Base-by-base conservation (phyloP, 208 protist genomes). In the Trypanosoma boissoni region DNA sequence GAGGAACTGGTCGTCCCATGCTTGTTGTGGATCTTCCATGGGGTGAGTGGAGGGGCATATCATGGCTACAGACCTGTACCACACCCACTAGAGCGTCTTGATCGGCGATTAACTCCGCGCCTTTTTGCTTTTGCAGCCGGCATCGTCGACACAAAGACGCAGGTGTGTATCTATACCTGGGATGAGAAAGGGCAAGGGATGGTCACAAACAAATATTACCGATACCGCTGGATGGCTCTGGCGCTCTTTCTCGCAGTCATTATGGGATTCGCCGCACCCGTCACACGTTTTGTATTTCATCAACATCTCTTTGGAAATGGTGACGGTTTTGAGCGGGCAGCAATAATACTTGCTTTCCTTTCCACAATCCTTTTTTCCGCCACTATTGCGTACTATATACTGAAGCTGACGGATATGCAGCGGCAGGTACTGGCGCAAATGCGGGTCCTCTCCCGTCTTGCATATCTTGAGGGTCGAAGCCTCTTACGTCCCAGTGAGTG, bases 381-480 rank as follows among this genome's bases (percentile, higher is more conserved):
- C 9, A 69, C 72, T 8, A 52, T 85, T 2, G 70, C 64, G 16
- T 93, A 76, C 51, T 78, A 78, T 39, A 58, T 86, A 21, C 34
- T 90, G 28, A 90, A 88, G 54, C 63, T 89, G n/a, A 83, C 68
- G 4, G 86, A 93, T 69, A 90, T 90, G 80, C 81, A 90, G 58
- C 73, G 86, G 3, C 76, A 93, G 57, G 55, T 93, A 20, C 48
- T 48, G 7, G 78, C 75, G 8, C 84, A 90, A 71, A 72, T 93
- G 56, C 64, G 64, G 24, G 83, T 86, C 29, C 59, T 93, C 23
- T 81, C 83, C 1, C 58, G 86, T 18, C 45, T 88, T 18, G 86
- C 83, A 14, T 90, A 87, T 36, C 42, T 93, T 5, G 79, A 86
- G 54, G 60, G 64, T 16, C 66, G 59, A 27, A 82, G 78, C 69